These are phyloP conservation scores for Polychaeton citri DNA, from an alignment of 2,329 filamentous ascomycete genomes.

Conservation along the genomic window DNA sequence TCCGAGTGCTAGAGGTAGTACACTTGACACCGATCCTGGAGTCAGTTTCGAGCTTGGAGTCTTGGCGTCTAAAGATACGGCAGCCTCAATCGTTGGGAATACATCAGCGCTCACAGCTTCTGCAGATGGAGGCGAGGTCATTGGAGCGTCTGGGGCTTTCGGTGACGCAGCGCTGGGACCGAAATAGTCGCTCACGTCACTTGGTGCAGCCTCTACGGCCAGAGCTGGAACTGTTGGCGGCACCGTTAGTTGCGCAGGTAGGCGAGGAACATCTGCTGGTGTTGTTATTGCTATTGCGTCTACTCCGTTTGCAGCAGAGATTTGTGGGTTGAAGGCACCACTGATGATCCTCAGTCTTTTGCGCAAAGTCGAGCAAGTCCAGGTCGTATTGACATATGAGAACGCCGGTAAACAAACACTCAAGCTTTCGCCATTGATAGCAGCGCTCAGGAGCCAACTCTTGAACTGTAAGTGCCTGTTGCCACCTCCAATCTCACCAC, in stretches of 20 bases:
- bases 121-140: not conserved
- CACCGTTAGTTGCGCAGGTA: not conserved
- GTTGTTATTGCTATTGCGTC: not conserved
- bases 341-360: conserved; percentile 57
- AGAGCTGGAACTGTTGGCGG: too few species aligned
- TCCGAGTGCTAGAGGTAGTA: not conserved
- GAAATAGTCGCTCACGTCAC: not conserved
- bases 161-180: not conserved
- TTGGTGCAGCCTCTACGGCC: too few species aligned
- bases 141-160: not conserved
- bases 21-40: not conserved
- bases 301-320: not conserved
- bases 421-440: conserved; percentile 38
- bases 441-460: conserved; percentile 49
- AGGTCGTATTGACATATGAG: conserved; percentile 50
- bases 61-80: not conserved
- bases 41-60: not conserved
- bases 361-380: conserved; percentile 58
- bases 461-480: conserved; percentile 52
- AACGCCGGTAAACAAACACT: conserved; percentile 43
- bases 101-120: not conserved
- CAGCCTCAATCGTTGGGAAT: not conserved
- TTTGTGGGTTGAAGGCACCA: conserved; percentile 25
- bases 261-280: not conserved
- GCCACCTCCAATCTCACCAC: conserved; percentile 17